A percentile compares a stretch with the other conserved stretches of the same genome.
These are phyloP conservation scores for Nymphaea thermarum DNA, from an alignment of 164 flowering plant genomes.

Conservation along the genomic window DNA sequence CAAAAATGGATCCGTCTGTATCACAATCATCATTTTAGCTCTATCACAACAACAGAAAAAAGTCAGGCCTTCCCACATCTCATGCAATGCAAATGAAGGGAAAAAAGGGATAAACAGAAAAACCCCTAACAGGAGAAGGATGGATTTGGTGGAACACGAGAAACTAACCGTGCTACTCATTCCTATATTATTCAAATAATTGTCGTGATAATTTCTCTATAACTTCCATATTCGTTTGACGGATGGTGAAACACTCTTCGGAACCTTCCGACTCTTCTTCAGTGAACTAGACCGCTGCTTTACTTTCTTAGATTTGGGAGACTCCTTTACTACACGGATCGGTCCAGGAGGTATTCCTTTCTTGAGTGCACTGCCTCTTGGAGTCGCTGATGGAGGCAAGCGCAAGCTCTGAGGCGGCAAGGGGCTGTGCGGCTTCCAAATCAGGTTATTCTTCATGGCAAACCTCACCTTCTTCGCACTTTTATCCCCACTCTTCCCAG, in stretches of 20 bases:
- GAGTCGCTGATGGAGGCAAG: slow-evolving; percentile 84
- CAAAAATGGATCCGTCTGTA: neutral
- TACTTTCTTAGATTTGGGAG: slow-evolving; percentile 15
- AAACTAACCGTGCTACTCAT: neutral
- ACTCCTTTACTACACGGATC: slow-evolving; percentile 16
- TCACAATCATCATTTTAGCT: neutral
- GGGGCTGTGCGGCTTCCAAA: slow-evolving; percentile 86
- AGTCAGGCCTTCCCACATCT: neutral
- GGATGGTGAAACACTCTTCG: slow-evolving; percentile 26
- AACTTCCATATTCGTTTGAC: slow-evolving; percentile 38
- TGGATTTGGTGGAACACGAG: neutral
- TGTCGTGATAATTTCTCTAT: slow-evolving; percentile 10
- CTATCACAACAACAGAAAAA: slow-evolving; percentile 1
- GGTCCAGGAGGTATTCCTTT: slow-evolving; percentile 87
- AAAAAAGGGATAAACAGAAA: slow-evolving; percentile 2
- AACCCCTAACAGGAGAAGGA: neutral
- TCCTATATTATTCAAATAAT: neutral
- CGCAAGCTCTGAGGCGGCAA: slow-evolving; percentile 81
- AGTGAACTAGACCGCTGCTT: slow-evolving; percentile 22
- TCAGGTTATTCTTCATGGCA: slow-evolving; percentile 72
- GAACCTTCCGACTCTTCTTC: slow-evolving; percentile 36
- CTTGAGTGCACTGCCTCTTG: slow-evolving; percentile 98
- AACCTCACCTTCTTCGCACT: slow-evolving; percentile 76
- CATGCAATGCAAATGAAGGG: slow-evolving; percentile 4
- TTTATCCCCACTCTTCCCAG: slow-evolving; percentile 32